These are phyloP conservation scores for Incumbomyces delicatus DNA, from an alignment of 2,329 filamentous ascomycete species.

Conservation along the genomic window DNA sequence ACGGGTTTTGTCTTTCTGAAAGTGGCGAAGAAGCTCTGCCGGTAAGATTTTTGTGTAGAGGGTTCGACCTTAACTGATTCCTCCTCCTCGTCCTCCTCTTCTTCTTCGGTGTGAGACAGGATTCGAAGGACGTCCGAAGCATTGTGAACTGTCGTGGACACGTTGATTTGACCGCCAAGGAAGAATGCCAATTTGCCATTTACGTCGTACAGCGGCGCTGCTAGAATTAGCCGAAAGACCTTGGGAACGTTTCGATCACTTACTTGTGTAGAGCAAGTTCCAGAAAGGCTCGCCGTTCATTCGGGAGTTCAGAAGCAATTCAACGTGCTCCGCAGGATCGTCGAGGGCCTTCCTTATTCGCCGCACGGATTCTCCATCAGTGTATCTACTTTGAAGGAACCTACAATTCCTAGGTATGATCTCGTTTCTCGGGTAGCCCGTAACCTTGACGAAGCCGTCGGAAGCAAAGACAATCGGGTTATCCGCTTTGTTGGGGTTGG, in stretches of 20 bases:
- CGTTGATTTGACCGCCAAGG: conserved; percentile 49
- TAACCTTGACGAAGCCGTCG: conserved; percentile 44
- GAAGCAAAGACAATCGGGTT: conserved; percentile 43
- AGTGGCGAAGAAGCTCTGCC: not conserved
- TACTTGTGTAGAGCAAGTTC: conserved; percentile 45
- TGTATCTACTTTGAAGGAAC: conserved; percentile 42
- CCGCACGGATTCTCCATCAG: conserved; percentile 33
- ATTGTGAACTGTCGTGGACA: conserved; percentile 44
- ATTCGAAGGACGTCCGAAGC: conserved; percentile 43
- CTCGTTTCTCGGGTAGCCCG: conserved; percentile 40
- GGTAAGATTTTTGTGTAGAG: not conserved
- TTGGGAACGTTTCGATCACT: conserved; percentile 1
- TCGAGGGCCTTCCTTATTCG: conserved; percentile 36
- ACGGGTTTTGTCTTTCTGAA: conserved; percentile 20
- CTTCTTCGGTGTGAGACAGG: conserved; percentile 30
- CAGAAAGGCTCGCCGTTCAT: conserved; percentile 46
- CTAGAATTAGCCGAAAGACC: not conserved
- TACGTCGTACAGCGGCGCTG: conserved; percentile 40
- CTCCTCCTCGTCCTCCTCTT: conserved; percentile 23
- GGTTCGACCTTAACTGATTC: not conserved
- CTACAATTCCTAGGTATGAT: conserved; percentile 42
- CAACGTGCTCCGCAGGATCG: conserved; percentile 36
- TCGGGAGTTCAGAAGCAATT: conserved; percentile 44
- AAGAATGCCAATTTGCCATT: conserved; percentile 43
- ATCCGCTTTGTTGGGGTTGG: conserved; percentile 40